Percentiles rank a stretch among this genome's conserved stretches.
Conservation (phyloP, 163 green algal genomes). For the Volvox carteri region DNA sequence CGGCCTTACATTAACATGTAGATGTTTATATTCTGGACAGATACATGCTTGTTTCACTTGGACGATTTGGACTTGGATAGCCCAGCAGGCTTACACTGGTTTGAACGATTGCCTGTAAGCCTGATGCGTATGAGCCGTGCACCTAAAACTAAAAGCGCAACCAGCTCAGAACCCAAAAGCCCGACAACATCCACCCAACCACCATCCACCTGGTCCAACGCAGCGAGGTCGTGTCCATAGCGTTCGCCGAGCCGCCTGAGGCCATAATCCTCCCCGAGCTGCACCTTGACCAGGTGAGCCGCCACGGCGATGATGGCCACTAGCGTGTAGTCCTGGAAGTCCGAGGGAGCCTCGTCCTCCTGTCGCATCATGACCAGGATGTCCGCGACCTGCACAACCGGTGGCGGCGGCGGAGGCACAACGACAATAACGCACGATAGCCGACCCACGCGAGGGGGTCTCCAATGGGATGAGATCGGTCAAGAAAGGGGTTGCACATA, state of each 20-base stretch:
- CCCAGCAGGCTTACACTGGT: too few relatives aligned
- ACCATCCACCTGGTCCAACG: slow-evolving; percentile 74
- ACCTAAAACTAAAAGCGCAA: too few relatives aligned
- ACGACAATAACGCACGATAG: too few relatives aligned
- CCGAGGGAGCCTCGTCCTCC: slow-evolving; percentile 78
- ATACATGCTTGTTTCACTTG: too few relatives aligned
- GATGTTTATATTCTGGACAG: too few relatives aligned
- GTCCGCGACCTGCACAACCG: slow-evolving; percentile 74
- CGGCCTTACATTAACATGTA: too few relatives aligned
- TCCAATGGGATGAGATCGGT: too few relatives aligned
- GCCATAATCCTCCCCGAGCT: slow-evolving; percentile 69
- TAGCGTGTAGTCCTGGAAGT: slow-evolving; percentile 92
- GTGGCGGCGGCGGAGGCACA: not conserved
- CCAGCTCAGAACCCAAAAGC: not conserved
- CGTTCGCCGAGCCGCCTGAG: slow-evolving; percentile 64
- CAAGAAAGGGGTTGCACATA: too few relatives aligned
- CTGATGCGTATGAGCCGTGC: too few relatives aligned
- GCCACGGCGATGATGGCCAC: slow-evolving; percentile 85
- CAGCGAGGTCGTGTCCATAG: slow-evolving; percentile 79
- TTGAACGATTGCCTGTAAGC: too few relatives aligned
- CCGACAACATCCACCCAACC: not conserved
- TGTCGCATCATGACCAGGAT: slow-evolving; percentile 90
- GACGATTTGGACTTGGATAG: too few relatives aligned
- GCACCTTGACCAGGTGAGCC: slow-evolving; percentile 77
- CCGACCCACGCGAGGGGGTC: too few relatives aligned